phyloP scores from a whole-genome alignment of 371 early-diverging fungal species.

The Mucor plumbeus region DNA sequence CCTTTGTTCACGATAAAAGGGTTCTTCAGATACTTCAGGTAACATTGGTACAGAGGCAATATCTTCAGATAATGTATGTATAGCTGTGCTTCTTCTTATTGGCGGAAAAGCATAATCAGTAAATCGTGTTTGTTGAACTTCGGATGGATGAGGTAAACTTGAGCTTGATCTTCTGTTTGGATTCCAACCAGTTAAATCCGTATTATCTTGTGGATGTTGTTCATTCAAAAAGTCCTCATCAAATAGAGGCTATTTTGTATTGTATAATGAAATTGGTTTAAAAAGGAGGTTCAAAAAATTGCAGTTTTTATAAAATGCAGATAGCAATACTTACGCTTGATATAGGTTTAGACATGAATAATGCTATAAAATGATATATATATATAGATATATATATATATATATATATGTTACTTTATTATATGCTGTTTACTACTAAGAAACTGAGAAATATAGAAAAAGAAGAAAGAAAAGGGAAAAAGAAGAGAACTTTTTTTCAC shows the following conservation, averaged over 20 bases:
- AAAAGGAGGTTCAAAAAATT: slow-evolving; percentile 2
- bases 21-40: slow-evolving; percentile 43
- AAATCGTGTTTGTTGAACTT: slow-evolving; percentile 17
- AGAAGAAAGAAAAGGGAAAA: not conserved
- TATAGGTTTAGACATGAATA: not conserved
- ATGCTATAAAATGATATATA: not conserved
- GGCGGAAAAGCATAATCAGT: slow-evolving; percentile 48
- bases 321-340: not conserved
- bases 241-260: slow-evolving; percentile 10
- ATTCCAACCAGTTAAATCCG: slow-evolving; percentile 10
- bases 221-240: slow-evolving; percentile 18
- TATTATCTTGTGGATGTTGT: not conserved
- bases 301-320: not conserved
- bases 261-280: not conserved
- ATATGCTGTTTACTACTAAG: too few relatives aligned
- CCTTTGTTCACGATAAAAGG: slow-evolving; percentile 41
- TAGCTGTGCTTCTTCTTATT: slow-evolving; percentile 36
- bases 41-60: slow-evolving; percentile 47
- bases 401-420: slow-evolving; percentile 1
- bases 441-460: not conserved
- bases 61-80: slow-evolving; percentile 35
- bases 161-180: slow-evolving; percentile 14
- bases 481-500: not conserved
- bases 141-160: slow-evolving; percentile 17
- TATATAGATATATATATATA: slow-evolving; percentile 13